A percentile compares a stretch with the other conserved stretches of the same genome.
These are phyloP conservation scores for Amanita phalloides DNA, from an alignment of 768 basidiomycete species.

Conservation along the genomic window DNA sequence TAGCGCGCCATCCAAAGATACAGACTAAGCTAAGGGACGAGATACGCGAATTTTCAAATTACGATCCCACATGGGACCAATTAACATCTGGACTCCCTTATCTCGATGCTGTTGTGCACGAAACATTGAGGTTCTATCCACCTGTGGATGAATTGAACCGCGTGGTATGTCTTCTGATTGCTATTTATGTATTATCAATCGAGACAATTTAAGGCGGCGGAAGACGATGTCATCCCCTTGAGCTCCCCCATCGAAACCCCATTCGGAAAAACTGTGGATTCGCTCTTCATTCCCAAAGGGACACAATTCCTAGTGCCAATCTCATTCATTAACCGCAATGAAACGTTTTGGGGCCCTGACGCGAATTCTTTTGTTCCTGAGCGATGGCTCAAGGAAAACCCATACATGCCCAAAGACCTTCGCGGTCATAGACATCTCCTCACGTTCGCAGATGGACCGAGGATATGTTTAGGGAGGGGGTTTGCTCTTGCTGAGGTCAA, in stretches of 20 bases:
- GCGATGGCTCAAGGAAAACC: conserved; percentile 26
- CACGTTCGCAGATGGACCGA: conserved; percentile 34
- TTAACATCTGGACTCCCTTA: conserved; percentile 31
- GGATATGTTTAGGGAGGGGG: conserved; percentile 31
- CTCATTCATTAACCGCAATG: conserved; percentile 26
- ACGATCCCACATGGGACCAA: conserved; percentile 30
- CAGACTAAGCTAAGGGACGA: conserved; percentile 13
- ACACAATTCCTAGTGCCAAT: conserved; percentile 25
- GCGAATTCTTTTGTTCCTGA: conserved; percentile 32
- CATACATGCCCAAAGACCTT: conserved; percentile 17
- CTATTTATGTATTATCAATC: neutral
- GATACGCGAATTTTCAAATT: conserved; percentile 6
- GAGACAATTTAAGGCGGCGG: conserved; percentile 17
- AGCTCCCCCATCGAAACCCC: conserved; percentile 18
- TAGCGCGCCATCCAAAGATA: conserved; percentile 11
- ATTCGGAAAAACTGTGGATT: conserved; percentile 19
- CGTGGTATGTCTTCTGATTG: conserved; percentile 14
- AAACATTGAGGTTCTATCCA: conserved; percentile 27
- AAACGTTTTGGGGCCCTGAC: conserved; percentile 31
- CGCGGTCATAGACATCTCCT: conserved; percentile 29
- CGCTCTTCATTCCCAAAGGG: conserved; percentile 25
- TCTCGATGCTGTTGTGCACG: conserved; percentile 30
- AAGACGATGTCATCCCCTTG: conserved; percentile 30
- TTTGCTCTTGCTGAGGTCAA: conserved; percentile 19
- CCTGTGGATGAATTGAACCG: conserved; percentile 20